These are phyloP conservation scores for Neurospora tetrasperma DNA, from an alignment of 495 filamentous ascomycete species.

Conservation along the genomic window DNA sequence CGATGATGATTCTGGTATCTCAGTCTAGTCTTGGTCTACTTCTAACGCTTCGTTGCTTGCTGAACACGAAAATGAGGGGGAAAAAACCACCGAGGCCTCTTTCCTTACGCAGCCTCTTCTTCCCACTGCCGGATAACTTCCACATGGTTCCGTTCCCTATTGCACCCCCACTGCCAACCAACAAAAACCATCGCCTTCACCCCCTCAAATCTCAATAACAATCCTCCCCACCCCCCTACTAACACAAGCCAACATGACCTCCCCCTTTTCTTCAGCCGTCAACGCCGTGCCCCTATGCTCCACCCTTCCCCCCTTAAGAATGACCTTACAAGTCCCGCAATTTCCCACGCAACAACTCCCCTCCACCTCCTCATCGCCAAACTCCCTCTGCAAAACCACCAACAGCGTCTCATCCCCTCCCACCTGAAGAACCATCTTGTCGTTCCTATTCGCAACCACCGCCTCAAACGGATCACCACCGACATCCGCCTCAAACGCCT, in stretches of 20 bases:
- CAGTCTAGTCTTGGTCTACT: not conserved
- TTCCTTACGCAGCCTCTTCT: not conserved
- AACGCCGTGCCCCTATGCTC: constrained; percentile 44
- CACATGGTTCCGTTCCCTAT: not conserved
- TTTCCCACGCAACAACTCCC: constrained; percentile 48
- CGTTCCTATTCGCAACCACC: constrained; percentile 26
- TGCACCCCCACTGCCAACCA: not conserved
- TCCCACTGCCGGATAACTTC: not conserved
- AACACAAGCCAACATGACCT: constrained; percentile 37
- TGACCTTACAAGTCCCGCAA: constrained; percentile 47
- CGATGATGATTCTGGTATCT: not conserved
- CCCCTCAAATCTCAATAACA: constrained; percentile 31
- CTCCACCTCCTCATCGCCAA: constrained; percentile 31
- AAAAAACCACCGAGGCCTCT: not conserved
- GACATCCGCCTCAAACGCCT: constrained; percentile 42
- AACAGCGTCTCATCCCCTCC: constrained; percentile 35
- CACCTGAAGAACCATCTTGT: constrained; percentile 25
- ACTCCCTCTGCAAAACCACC: constrained; percentile 29
- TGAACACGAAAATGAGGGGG: not conserved
- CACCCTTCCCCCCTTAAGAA: constrained; percentile 37
- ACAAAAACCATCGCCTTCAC: not conserved
- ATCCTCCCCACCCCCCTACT: constrained; percentile 38
- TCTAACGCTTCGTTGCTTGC: not conserved
- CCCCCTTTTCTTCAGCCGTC: constrained; percentile 32
- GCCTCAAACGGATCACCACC: constrained; percentile 47